Evolutionary conservation across 768 basidiomycete species (phyloP), one percentile per base, ranked within the genome.

Genomic region (Paxillus involutus): DNA sequence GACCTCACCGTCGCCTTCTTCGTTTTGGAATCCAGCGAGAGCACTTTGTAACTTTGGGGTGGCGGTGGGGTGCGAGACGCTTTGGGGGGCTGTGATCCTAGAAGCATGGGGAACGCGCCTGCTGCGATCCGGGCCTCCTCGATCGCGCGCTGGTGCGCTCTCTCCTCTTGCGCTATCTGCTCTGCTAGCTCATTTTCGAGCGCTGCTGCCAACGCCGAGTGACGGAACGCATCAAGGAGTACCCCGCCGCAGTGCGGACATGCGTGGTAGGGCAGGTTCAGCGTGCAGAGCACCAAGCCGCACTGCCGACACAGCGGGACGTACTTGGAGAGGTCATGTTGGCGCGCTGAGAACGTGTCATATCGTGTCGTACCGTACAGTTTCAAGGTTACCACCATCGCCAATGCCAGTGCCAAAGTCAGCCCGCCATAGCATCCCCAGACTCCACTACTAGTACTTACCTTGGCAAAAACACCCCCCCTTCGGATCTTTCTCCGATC

Each of bases 381-480:
- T 30, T 6, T 32, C 9, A 11, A 32, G 1, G 32, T 32, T 3
- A 11, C 1, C 10, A 7, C 11, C 32, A 32, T 32, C 32, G 6
- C 26, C 8, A 16, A 41, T 29, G 9, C 52, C 32, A 41, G 45
- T 40, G 37, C 44, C 14, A n/a, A 12, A n/a, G 4, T 19, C 16
- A 44, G 2, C 19, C 32, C 32, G 30, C 6, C 13, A 10, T 12
- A 17, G 32, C 35, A 32, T 8, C 26, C 33, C 35, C 51, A 33
- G 45, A 29, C 16, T 36, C 14, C 49, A 30, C 0, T 59, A 52
- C 70, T 32, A 30, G 0, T 59, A 52, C 70, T 32, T 49, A 83
- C 86, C 85, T 72, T 82, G 80, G 59, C 87, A 89, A 62, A 86
- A 89, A 61, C 87, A 89, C 0, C 86, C 85, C 4, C 83, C 81